Percentiles rank a stretch among this genome's conserved stretches.
phyloP scores from a whole-genome alignment of 768 basidiomycete species.

The Pleurotus ostreatus region DNA sequence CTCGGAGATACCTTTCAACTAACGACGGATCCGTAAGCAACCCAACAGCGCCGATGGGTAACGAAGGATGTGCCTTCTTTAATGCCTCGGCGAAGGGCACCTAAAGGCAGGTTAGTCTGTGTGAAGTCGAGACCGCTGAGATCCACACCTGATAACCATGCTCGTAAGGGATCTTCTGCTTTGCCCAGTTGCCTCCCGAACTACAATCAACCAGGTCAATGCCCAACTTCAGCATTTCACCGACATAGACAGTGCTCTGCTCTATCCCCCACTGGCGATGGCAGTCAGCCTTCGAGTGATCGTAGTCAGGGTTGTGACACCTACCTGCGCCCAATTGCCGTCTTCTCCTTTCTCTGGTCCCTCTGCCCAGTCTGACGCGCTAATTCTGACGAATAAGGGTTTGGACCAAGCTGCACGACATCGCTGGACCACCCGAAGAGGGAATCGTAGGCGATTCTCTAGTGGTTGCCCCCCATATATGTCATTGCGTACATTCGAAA shows the following conservation, averaged over 20 bases:
- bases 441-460: slow-evolving; percentile 68
- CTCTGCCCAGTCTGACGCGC: slow-evolving; percentile 64
- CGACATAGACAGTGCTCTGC: slow-evolving; percentile 60
- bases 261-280: slow-evolving; percentile 62
- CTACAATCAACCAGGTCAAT: slow-evolving; percentile 77
- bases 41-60: slow-evolving; percentile 64
- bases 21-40: slow-evolving; percentile 57
- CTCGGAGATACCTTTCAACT: slow-evolving; percentile 56
- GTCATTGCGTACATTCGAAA: slow-evolving; percentile 72
- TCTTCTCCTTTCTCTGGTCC: slow-evolving; percentile 50
- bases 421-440: slow-evolving; percentile 50
- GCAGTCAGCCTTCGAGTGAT: too few relatives aligned
- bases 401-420: slow-evolving; percentile 60
- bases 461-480: slow-evolving; percentile 65
- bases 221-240: slow-evolving; percentile 53
- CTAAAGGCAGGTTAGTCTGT: slow-evolving; percentile 23
- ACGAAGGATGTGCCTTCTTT: slow-evolving; percentile 53
- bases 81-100: slow-evolving; percentile 66
- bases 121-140: background rate
- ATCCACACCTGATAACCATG: slow-evolving; percentile 59
- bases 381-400: slow-evolving; percentile 71
- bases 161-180: slow-evolving; percentile 51
- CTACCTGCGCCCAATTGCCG: slow-evolving; percentile 48
- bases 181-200: slow-evolving; percentile 59
- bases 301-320: background rate